These are phyloP conservation scores for Lippia alba DNA, from an alignment of 305 asterid genomes.

Conservation along the genomic window DNA sequence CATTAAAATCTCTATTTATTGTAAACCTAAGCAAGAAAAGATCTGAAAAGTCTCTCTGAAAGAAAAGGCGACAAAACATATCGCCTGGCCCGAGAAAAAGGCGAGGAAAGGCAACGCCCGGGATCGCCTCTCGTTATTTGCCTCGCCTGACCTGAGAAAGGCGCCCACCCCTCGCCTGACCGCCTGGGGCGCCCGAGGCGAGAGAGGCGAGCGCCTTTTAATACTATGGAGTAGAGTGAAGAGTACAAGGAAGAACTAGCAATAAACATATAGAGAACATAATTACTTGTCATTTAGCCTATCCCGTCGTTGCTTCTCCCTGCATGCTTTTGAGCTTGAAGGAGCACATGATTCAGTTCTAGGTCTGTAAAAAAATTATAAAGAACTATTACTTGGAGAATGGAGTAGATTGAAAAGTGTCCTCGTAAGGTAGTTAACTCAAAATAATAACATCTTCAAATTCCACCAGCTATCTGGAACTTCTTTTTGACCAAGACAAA, in stretches of 20 bases:
- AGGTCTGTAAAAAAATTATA: conserved; percentile 48
- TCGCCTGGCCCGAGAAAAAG: too few species aligned
- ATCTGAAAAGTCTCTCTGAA: too few species aligned
- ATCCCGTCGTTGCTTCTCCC: conserved; percentile 93
- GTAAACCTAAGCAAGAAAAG: too few species aligned
- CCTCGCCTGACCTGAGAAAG: too few species aligned
- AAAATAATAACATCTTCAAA: neutral
- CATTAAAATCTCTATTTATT: too few species aligned
- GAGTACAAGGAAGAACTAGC: conserved; percentile 26
- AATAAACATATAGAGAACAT: conserved; percentile 32
- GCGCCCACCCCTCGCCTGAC: too few species aligned
- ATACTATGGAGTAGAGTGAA: conserved; percentile 29
- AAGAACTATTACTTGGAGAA: conserved; percentile 22
- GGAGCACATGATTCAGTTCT: conserved; percentile 73
- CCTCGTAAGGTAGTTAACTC: conserved; percentile 4
- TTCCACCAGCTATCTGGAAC: neutral
- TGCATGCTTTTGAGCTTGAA: conserved; percentile 87
- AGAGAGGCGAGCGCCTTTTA: too few species aligned
- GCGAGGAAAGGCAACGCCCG: too few species aligned
- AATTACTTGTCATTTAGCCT: conserved; percentile 86
- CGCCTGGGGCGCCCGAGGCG: too few species aligned
- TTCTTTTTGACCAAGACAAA: neutral
- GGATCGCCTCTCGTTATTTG: too few species aligned
- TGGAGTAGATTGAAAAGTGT: neutral
- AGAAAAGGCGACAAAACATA: too few species aligned